These are phyloP conservation scores for Cladosporium sp. DNA, from an alignment of 2,329 filamentous ascomycete species.

Conservation along the genomic window DNA sequence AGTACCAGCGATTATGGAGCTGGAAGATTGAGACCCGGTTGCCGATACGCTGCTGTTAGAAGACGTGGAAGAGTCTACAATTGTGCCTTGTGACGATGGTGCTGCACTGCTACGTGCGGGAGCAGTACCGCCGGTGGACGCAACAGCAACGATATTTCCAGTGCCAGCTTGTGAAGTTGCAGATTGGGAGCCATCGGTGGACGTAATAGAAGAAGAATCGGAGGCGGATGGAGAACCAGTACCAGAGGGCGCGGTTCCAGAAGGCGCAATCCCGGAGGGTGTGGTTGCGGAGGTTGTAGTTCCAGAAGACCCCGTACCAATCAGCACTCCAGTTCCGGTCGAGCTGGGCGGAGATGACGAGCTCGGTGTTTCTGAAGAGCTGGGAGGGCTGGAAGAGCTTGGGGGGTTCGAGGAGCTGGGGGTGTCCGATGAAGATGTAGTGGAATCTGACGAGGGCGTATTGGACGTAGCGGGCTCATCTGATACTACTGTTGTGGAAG, in stretches of 20 bases:
- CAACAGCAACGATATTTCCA: not conserved
- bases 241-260: too few species aligned
- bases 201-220: not conserved
- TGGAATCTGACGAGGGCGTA: not conserved
- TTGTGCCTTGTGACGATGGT: not conserved
- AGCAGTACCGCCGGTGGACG: not conserved
- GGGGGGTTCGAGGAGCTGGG: not conserved
- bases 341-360: not conserved
- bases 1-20: not conserved
- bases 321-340: too few species aligned
- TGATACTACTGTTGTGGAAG: constrained; percentile 7
- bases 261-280: too few species aligned
- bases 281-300: not conserved
- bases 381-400: not conserved
- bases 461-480: not conserved
- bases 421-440: not conserved
- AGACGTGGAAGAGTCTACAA: constrained; percentile 1
- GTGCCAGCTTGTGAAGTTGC: not conserved
- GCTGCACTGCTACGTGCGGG: not conserved
- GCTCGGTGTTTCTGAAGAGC: not conserved
- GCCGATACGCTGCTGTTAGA: constrained; percentile 5
- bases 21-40: not conserved
- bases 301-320: not conserved
- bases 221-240: too few species aligned
- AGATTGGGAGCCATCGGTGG: not conserved